phyloP scores from a whole-genome alignment of 805 yeast species.

The Pichia pseudocactophila region DNA sequence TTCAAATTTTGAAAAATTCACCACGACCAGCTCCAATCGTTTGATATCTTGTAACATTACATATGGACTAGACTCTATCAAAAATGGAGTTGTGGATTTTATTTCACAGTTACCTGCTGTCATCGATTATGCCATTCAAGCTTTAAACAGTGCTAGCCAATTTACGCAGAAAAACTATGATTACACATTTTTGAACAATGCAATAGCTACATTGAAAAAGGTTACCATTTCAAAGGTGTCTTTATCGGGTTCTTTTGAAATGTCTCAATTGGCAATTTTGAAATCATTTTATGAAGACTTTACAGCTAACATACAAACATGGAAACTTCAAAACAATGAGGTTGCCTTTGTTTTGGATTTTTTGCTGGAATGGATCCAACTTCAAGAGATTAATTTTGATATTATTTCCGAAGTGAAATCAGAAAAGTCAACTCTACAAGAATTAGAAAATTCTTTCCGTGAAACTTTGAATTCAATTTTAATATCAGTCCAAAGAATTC shows the following conservation, averaged over 20 bases:
- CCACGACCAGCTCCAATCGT: neutral
- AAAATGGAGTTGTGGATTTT: conserved; percentile 5
- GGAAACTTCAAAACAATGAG: conserved; percentile 27
- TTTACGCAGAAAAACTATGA: conserved; percentile 8
- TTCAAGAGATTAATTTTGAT: conserved; percentile 11
- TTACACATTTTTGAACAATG: conserved; percentile 15
- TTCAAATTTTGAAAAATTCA: conserved; percentile 3
- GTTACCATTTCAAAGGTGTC: conserved; percentile 3
- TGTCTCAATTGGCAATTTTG: conserved; percentile 17
- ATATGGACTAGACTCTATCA: neutral
- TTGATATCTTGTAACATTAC: neutral
- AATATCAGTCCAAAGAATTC: conserved; percentile 56
- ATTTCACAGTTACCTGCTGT: conserved; percentile 31
- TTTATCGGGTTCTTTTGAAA: conserved; percentile 13
- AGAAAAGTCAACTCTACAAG: conserved; percentile 22
- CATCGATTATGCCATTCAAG: conserved; percentile 27
- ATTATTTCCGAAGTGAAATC: conserved; percentile 18
- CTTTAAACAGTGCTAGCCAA: conserved; percentile 11
- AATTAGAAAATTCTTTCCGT: conserved; percentile 41
- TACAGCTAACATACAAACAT: conserved; percentile 22
- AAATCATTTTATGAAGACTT: conserved; percentile 21
- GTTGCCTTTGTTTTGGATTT: conserved; percentile 41
- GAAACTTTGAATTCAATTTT: conserved; percentile 50
- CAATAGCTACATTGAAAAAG: conserved; percentile 19
- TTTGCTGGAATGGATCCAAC: conserved; percentile 38